These are phyloP conservation scores for Irpex lacteus DNA, from an alignment of 1,284 basidiomycete species.

Conservation along the genomic window DNA sequence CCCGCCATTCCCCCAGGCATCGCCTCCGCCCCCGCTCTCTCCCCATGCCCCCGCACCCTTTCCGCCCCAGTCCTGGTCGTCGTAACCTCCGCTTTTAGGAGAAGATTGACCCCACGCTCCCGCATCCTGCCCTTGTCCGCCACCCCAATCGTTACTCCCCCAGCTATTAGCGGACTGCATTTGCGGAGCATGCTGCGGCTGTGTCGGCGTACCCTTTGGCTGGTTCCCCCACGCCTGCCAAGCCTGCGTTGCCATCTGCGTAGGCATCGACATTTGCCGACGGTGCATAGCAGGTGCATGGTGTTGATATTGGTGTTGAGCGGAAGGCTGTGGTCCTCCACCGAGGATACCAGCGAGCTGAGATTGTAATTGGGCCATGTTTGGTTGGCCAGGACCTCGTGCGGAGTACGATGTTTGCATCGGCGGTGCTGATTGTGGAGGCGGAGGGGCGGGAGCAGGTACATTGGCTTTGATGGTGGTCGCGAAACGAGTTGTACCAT, in stretches of 20 bases:
- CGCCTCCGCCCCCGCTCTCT: not conserved
- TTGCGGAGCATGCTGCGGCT: constrained; percentile 4
- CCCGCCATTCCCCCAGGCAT: constrained; percentile 3
- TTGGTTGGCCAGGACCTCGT: not conserved
- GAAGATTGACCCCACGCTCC: not conserved
- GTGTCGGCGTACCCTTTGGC: not conserved
- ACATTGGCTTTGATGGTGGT: constrained; percentile 10
- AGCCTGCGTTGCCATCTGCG: not conserved
- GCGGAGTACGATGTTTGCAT: not conserved
- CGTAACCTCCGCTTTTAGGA: constrained; percentile 2
- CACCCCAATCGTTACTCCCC: constrained; percentile 8
- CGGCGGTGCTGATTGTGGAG: not conserved
- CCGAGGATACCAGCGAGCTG: not conserved
- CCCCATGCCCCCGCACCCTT: not conserved
- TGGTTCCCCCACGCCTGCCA: constrained; percentile 2
- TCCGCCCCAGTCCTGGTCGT: not conserved
- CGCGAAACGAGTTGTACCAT: constrained; percentile 9
- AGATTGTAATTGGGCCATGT: not conserved
- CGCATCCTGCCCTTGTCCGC: no score
- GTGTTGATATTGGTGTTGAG: not conserved
- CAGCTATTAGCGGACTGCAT: constrained; percentile 14
- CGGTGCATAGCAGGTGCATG: constrained; percentile 1
- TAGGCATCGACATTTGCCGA: constrained; percentile 1
- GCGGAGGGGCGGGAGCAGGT: constrained; percentile 2
- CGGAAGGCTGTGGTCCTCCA: not conserved